These are phyloP conservation scores for Colletotrichum coccodes DNA, from an alignment of 2,329 filamentous ascomycete species.

Conservation along the genomic window DNA sequence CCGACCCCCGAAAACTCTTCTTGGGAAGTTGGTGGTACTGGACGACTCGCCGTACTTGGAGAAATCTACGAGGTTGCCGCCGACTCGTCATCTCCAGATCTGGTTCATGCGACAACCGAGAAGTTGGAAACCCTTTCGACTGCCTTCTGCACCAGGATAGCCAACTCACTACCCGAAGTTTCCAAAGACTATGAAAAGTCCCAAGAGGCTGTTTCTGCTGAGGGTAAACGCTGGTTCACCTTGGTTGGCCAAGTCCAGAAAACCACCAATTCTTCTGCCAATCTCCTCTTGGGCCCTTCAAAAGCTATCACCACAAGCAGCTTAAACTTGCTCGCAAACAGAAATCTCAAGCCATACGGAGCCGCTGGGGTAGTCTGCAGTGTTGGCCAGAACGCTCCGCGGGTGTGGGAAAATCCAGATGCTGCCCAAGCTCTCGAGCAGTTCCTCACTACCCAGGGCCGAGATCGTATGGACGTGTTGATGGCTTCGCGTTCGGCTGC, in stretches of 20 bases:
- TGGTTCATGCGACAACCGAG: conserved; percentile 59
- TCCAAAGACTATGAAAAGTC: conserved; percentile 81
- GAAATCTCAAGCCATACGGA: conserved; percentile 68
- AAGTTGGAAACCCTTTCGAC: conserved; percentile 73
- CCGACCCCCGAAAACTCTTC: conserved; percentile 51
- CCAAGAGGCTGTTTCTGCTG: conserved; percentile 73
- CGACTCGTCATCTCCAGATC: conserved; percentile 49
- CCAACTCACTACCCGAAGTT: conserved; percentile 82
- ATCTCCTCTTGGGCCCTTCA: conserved; percentile 44
- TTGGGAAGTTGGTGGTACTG: conserved; percentile 39
- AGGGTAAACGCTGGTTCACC: conserved; percentile 75
- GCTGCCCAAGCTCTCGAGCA: conserved; percentile 49
- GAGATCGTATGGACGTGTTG: conserved; percentile 65
- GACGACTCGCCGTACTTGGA: conserved; percentile 51
- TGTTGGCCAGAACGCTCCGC: conserved; percentile 42
- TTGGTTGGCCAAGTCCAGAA: conserved; percentile 61
- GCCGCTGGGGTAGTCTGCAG: conserved; percentile 57
- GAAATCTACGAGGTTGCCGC: conserved; percentile 59
- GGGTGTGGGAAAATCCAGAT: conserved; percentile 50
- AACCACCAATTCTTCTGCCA: conserved; percentile 30
- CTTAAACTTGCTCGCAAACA: conserved; percentile 55
- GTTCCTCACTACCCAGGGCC: conserved; percentile 60
- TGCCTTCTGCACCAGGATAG: conserved; percentile 72
- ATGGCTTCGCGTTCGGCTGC: conserved; percentile 75
- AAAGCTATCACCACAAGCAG: conserved; percentile 37